A percentile compares a stretch with the other conserved stretches of the same genome.
phyloP scores from a whole-genome alignment of 192 early-diverging fungal genomes.

The Backusella liffmaniae region DNA sequence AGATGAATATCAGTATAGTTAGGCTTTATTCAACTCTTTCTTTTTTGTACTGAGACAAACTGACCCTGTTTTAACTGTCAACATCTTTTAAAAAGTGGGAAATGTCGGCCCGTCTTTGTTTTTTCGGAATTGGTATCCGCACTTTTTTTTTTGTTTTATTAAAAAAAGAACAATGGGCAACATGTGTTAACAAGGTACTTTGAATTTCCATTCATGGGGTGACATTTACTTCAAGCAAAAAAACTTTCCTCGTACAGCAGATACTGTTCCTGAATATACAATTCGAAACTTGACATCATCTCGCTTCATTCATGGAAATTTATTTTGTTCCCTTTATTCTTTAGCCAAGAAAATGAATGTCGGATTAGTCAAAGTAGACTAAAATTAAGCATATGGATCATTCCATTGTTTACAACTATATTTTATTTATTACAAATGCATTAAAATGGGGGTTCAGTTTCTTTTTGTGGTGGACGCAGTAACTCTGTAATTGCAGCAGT shows the following conservation, averaged over 20 bases:
- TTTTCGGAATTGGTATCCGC: not conserved
- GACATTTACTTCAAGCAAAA: too few species aligned
- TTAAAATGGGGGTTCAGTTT: not conserved
- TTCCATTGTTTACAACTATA: too few species aligned
- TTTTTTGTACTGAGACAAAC: too few species aligned
- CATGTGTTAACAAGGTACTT: not conserved
- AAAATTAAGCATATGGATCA: too few species aligned
- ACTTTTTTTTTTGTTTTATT: not conserved
- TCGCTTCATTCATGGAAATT: not conserved
- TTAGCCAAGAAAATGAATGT: too few species aligned
- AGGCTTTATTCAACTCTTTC: too few species aligned
- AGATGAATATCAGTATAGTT: too few species aligned
- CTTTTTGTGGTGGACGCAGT: slow-evolving; percentile 50
- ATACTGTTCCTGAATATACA: not conserved
- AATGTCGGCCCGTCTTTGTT: not conserved
- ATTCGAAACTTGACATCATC: not conserved
- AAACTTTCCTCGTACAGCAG: too few species aligned
- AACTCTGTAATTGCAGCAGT: slow-evolving; percentile 76
- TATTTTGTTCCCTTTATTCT: too few species aligned
- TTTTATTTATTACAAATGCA: not conserved
- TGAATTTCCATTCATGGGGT: not conserved
- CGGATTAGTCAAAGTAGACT: too few species aligned
- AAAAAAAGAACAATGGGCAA: not conserved
- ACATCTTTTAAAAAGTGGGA: not conserved
- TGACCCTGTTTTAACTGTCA: too few species aligned